Evolutionary conservation across 257 asterid genomes (phyloP).

Genomic region (Linaria vulgaris): DNA sequence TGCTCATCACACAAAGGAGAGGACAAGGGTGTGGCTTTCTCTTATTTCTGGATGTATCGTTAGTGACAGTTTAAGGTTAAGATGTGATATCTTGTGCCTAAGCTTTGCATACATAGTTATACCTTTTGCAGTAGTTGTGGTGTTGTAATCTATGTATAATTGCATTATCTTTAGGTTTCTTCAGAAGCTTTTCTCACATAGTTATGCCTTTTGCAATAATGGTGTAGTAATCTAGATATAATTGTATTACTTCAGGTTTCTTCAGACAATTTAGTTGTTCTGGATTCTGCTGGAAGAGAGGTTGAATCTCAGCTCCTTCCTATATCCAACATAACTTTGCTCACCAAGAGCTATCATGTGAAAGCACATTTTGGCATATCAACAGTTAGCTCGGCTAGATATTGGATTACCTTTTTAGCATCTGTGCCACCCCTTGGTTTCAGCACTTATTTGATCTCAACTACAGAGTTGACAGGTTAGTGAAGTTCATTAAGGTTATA

Average conservation of each 20-base stretch:
- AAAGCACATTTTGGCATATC: slow-evolving; percentile 59
- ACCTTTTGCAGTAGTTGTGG: neutral
- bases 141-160: slow-evolving; percentile 21
- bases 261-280: slow-evolving; percentile 54
- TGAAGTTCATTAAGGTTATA: slow-evolving; percentile 11
- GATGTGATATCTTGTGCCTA: slow-evolving; percentile 9
- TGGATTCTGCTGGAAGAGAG: slow-evolving; percentile 64
- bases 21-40: neutral
- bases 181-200: slow-evolving; percentile 30
- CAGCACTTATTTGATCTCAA: slow-evolving; percentile 58
- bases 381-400: slow-evolving; percentile 40
- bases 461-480: slow-evolving; percentile 47
- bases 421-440: slow-evolving; percentile 81
- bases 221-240: slow-evolving; percentile 21
- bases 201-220: neutral
- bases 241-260: slow-evolving; percentile 52
- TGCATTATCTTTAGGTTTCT: slow-evolving; percentile 52
- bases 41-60: slow-evolving; percentile 9
- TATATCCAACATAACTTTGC: slow-evolving; percentile 47
- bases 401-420: slow-evolving; percentile 70
- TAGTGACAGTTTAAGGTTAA: slow-evolving; percentile 11
- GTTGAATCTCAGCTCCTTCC: slow-evolving; percentile 72
- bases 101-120: slow-evolving; percentile 6
- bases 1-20: neutral
- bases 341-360: slow-evolving; percentile 36